phyloP scores from a whole-genome alignment of 1,284 basidiomycete genomes.

The Heterobasidion occidentale region DNA sequence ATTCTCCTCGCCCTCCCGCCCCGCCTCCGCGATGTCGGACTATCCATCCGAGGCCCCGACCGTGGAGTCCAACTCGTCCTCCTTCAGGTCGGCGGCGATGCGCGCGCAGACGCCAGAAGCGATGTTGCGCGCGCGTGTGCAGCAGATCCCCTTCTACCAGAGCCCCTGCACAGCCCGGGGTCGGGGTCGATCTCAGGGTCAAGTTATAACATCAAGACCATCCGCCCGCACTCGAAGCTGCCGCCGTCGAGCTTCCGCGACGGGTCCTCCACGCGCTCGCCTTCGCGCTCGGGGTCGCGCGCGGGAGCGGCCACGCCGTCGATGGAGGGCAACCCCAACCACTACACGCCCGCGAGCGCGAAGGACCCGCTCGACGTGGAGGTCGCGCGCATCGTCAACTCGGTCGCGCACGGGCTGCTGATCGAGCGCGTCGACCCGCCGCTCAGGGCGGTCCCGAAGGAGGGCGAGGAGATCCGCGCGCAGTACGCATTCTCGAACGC shows the following conservation, averaged over 20 bases:
- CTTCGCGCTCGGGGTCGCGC: constrained; percentile 63
- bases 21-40: constrained; percentile 62
- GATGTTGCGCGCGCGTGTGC: constrained; percentile 44
- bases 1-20: constrained; percentile 61
- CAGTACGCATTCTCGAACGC: constrained; percentile 76
- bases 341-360: constrained; percentile 63
- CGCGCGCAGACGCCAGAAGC: constrained; percentile 67
- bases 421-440: constrained; percentile 78
- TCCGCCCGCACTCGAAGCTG: constrained; percentile 28
- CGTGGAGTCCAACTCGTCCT: constrained; percentile 10
- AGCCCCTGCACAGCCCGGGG: constrained; percentile 13
- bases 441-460: constrained; percentile 53
- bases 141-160: constrained; percentile 47
- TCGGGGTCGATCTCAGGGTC: constrained; percentile 13
- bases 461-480: constrained; percentile 74
- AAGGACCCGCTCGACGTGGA: constrained; percentile 79
- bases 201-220: constrained; percentile 32
- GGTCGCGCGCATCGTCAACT: constrained; percentile 70
- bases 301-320: constrained; percentile 49
- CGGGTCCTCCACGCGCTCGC: constrained; percentile 35
- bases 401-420: constrained; percentile 64
- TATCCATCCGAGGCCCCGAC: constrained; percentile 51
- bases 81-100: constrained; percentile 36
- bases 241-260: constrained; percentile 77
- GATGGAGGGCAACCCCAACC: constrained; percentile 29